A percentile compares a stretch with the other conserved stretches of the same genome.
phyloP scores from a whole-genome alignment of 2,329 filamentous ascomycete genomes.

The Didymella pinodella region DNA sequence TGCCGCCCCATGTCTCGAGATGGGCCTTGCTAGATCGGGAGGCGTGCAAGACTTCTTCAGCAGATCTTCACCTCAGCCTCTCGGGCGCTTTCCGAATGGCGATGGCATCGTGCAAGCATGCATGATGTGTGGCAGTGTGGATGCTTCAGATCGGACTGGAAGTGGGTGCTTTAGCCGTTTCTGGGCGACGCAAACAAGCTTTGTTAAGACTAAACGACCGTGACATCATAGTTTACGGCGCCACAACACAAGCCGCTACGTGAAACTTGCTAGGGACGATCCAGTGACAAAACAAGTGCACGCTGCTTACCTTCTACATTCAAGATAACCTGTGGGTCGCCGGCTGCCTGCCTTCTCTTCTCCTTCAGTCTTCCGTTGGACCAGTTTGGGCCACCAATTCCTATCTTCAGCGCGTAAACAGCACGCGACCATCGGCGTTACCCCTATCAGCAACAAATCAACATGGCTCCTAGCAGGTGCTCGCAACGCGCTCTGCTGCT shows the following conservation, averaged over 20 bases:
- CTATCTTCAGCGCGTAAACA: neutral
- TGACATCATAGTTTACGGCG: slow-evolving; percentile 19
- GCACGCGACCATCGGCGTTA: neutral
- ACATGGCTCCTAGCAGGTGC: slow-evolving; percentile 26
- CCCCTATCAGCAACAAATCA: slow-evolving; percentile 13
- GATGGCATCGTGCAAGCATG: slow-evolving; percentile 3
- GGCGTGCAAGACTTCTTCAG: neutral
- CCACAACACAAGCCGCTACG: slow-evolving; percentile 16
- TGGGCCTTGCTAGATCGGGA: neutral
- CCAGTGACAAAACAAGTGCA: slow-evolving; percentile 5
- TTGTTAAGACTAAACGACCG: slow-evolving; percentile 3
- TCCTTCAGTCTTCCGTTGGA: slow-evolving; percentile 3
- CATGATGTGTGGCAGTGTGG: slow-evolving; percentile 8
- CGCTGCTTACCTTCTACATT: slow-evolving; percentile 2
- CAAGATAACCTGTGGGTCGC: neutral
- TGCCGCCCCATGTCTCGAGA: slow-evolving; percentile 7
- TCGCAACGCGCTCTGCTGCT: slow-evolving; percentile 36
- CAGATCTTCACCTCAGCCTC: neutral
- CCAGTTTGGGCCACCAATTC: neutral
- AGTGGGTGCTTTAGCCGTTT: slow-evolving; percentile 12
- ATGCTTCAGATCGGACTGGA: slow-evolving; percentile 7
- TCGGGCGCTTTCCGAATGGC: slow-evolving; percentile 4
- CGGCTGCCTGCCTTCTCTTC: neutral
- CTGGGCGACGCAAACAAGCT: slow-evolving; percentile 14
- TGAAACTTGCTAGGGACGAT: slow-evolving; percentile 20